Evolutionary conservation across 1,284 basidiomycete genomes (phyloP).

Genomic region (Apiotrichum porosum): DNA sequence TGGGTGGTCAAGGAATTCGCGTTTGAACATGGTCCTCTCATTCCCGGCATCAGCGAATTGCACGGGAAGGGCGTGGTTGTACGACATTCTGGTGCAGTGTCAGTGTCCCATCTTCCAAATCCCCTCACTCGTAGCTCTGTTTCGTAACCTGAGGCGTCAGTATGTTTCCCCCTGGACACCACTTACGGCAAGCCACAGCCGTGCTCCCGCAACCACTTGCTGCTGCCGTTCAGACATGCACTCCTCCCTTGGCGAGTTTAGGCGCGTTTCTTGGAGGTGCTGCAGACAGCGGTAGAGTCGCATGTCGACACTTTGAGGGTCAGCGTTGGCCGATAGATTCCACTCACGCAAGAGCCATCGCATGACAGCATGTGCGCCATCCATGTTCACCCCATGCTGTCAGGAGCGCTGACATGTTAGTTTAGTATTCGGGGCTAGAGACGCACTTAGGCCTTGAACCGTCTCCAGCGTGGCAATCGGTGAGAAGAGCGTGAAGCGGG

Average conservation of each 20-base stretch:
- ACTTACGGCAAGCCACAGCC: conserved; percentile 29
- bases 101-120: too few relatives aligned
- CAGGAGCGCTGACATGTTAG: too few relatives aligned
- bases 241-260: neutral
- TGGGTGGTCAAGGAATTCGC: conserved; percentile 26
- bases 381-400: conserved; percentile 18
- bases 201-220: conserved; percentile 16
- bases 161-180: too few relatives aligned
- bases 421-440: too few relatives aligned
- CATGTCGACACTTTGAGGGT: too few relatives aligned
- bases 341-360: conserved; percentile 27
- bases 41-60: conserved; percentile 8
- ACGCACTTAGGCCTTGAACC: conserved; percentile 27
- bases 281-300: conserved; percentile 27
- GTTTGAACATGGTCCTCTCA: conserved; percentile 12
- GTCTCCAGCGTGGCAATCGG: conserved; percentile 27
- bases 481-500: conserved; percentile 29
- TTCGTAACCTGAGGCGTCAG: too few relatives aligned
- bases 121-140: conserved; percentile 6
- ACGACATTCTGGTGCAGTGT: too few relatives aligned
- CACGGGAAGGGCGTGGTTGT: conserved; percentile 21
- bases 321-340: too few relatives aligned
- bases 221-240: conserved; percentile 1
- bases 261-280: conserved; percentile 14
- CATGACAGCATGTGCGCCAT: conserved; percentile 29